phyloP scores from a whole-genome alignment of 2,329 filamentous ascomycete species.

The Microdochium trichocladiopsis region DNA sequence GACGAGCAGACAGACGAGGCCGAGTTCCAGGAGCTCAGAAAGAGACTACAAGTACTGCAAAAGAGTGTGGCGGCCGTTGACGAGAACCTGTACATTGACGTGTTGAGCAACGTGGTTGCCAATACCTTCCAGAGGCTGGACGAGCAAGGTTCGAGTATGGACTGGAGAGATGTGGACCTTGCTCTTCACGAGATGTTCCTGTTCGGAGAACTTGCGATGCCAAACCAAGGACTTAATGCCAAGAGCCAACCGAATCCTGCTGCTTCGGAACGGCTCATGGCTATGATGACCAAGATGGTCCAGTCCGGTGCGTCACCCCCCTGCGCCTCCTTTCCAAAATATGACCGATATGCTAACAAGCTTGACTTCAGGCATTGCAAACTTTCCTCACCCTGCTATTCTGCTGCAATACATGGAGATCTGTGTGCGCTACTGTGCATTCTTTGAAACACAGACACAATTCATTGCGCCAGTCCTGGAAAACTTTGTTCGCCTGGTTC shows the following conservation, averaged over 20 bases:
- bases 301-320: conserved; percentile 75
- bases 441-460: conserved; percentile 79
- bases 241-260: conserved; percentile 77
- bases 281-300: conserved; percentile 95
- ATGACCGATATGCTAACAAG: conserved; percentile 13
- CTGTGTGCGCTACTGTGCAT: conserved; percentile 85
- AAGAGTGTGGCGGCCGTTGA: conserved; percentile 89
- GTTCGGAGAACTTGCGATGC: conserved; percentile 90
- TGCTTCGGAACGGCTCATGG: conserved; percentile 73
- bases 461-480: conserved; percentile 84
- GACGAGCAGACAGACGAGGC: conserved; percentile 95
- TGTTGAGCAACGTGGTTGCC: conserved; percentile 80
- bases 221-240: conserved; percentile 75
- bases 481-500: conserved; percentile 84
- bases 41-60: conserved; percentile 82
- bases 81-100: conserved; percentile 80
- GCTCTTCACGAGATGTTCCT: conserved; percentile 93
- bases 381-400: conserved; percentile 83
- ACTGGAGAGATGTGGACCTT: conserved; percentile 93
- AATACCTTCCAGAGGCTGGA: conserved; percentile 78
- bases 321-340: conserved; percentile 2
- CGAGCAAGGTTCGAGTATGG: conserved; percentile 65
- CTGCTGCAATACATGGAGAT: conserved; percentile 98
- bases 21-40: conserved; percentile 91
- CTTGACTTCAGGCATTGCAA: conserved; percentile 59